Conservation (phyloP, 2,329 filamentous ascomycete genomes). For the Ceratocystis eucalypticola region DNA sequence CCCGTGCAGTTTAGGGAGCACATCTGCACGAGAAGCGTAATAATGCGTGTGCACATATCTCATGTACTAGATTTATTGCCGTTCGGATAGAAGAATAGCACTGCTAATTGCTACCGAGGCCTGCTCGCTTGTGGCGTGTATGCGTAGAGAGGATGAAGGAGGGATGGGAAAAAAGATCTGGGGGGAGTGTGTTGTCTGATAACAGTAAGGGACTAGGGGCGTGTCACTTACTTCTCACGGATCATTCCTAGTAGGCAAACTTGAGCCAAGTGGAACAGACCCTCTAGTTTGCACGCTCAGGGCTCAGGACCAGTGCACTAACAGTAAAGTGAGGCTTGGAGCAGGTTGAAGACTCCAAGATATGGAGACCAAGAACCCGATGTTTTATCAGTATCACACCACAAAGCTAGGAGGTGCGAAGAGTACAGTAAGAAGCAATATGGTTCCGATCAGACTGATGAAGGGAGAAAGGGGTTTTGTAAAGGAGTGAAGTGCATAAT, state of each 20-base stretch:
- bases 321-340: background rate
- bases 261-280: background rate
- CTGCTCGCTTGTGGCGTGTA: background rate
- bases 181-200: background rate
- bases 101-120: background rate
- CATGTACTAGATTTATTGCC: background rate
- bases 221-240: background rate
- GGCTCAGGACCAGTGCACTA: background rate
- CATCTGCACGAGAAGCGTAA: background rate
- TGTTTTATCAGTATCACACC: background rate
- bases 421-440: background rate
- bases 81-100: background rate
- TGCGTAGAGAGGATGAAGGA: background rate
- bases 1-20: background rate
- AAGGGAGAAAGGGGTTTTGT: background rate
- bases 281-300: background rate
- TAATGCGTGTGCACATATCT: background rate
- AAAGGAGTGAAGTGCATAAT: background rate
- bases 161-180: background rate
- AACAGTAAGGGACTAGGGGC: background rate
- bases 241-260: background rate
- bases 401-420: background rate
- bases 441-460: background rate
- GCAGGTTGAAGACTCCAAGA: background rate
- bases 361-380: background rate